These are phyloP conservation scores for Paulownia fortunei DNA, from an alignment of 257 asterid species.

Conservation along the genomic window DNA sequence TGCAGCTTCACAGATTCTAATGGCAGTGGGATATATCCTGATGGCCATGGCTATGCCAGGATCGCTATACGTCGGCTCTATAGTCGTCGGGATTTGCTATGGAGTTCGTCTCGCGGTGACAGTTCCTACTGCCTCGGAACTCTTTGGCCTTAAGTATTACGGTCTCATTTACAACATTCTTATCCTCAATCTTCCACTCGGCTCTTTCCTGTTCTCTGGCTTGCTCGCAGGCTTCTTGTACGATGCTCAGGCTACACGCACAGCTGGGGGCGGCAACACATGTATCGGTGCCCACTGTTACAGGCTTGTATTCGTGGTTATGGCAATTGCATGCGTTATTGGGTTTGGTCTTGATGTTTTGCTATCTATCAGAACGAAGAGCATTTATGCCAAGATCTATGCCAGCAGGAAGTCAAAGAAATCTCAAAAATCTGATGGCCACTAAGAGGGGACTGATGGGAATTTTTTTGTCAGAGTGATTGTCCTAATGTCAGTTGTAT, in stretches of 20 bases:
- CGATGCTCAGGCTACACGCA: conserved; percentile 58
- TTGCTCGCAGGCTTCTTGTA: conserved; percentile 69
- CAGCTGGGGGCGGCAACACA: conserved; percentile 64
- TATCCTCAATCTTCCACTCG: conserved; percentile 70
- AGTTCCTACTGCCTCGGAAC: conserved; percentile 71
- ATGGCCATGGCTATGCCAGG: conserved; percentile 74
- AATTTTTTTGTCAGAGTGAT: conserved; percentile 8
- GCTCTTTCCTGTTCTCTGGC: conserved; percentile 83
- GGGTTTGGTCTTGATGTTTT: conserved; percentile 64
- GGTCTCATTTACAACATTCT: conserved; percentile 79
- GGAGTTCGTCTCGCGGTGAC: conserved; percentile 71
- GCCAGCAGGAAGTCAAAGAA: conserved; percentile 43
- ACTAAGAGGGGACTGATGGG: conserved; percentile 31
- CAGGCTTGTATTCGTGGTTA: conserved; percentile 61
- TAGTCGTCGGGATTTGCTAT: conserved; percentile 69
- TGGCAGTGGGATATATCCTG: conserved; percentile 64
- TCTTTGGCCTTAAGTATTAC: conserved; percentile 75
- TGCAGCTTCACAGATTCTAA: conserved; percentile 72
- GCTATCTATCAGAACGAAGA: conserved; percentile 52
- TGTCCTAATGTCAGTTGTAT: conserved; percentile 15
- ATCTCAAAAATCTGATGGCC: conserved; percentile 22
- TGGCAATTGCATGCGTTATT: conserved; percentile 58
- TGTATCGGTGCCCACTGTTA: conserved; percentile 76
- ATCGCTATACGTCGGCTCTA: conserved; percentile 71
- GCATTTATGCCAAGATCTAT: conserved; percentile 50